Percentiles rank a stretch among this genome's conserved stretches.
Evolutionary conservation across 345 rosid species (phyloP).

Genomic region (Euclidium syriacum): DNA sequence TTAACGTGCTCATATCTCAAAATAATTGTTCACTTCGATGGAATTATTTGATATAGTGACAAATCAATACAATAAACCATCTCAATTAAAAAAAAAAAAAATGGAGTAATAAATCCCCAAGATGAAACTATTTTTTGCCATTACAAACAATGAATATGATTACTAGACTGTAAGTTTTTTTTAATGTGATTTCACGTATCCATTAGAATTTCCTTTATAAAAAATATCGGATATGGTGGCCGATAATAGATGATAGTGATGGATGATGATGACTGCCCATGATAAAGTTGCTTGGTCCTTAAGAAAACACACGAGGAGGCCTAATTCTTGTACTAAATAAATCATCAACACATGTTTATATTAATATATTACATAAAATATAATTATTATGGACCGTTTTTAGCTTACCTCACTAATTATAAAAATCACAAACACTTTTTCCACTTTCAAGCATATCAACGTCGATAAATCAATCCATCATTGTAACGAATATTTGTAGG

Average conservation of each 20-base stretch:
- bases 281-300: constrained; percentile 32
- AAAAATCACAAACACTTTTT: constrained; percentile 1
- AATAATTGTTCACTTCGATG: background rate
- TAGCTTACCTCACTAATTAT: constrained; percentile 5
- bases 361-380: background rate
- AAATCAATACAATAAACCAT: no score
- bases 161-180: background rate
- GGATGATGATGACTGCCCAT: constrained; percentile 29
- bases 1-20: background rate
- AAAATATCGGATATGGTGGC: constrained; percentile 15
- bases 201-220: background rate
- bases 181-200: background rate
- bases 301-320: constrained; percentile 30
- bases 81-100: no score
- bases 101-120: no score
- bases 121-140: background rate
- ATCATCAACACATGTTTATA: background rate
- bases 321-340: background rate
- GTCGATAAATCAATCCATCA: constrained; percentile 1
- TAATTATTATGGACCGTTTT: constrained; percentile 8
- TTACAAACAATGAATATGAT: background rate
- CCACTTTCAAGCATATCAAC: constrained; percentile 20
- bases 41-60: no score
- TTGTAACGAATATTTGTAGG: constrained; percentile 20
- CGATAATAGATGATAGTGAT: constrained; percentile 20